Evolutionary conservation across 2,329 filamentous ascomycete species (phyloP).

Genomic region (Microdochium trichocladiopsis): DNA sequence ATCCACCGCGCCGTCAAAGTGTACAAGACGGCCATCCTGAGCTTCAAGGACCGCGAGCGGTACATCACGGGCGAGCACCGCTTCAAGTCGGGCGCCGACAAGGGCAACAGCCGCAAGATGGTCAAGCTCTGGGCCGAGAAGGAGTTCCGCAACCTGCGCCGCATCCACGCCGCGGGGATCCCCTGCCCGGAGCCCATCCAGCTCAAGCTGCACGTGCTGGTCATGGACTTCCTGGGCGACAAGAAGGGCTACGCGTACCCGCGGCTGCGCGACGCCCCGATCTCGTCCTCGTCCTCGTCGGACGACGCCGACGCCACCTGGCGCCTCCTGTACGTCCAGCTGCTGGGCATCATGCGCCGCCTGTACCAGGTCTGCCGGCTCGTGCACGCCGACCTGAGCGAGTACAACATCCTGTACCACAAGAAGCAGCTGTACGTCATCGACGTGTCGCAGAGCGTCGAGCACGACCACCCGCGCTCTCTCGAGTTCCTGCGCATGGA

Average conservation of each 20-base stretch:
- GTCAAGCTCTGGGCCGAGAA: constrained; percentile 99
- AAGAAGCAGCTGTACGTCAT: constrained; percentile 81
- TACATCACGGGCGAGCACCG: constrained; percentile 94
- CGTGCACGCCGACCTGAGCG: constrained; percentile 92
- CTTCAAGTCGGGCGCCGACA: constrained; percentile 86
- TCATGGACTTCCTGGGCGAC: constrained; percentile 91
- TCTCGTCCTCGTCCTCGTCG: constrained; percentile 57
- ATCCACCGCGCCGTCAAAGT: constrained; percentile 90
- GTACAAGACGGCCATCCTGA: constrained; percentile 96
- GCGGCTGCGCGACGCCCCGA: constrained; percentile 76
- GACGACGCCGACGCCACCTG: constrained; percentile 64
- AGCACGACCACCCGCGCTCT: constrained; percentile 89
- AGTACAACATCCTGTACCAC: constrained; percentile 96
- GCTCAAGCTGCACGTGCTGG: constrained; percentile 87
- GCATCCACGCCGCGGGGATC: constrained; percentile 78
- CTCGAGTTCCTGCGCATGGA: constrained; percentile 96
- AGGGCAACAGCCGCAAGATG: constrained; percentile 93
- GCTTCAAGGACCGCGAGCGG: constrained; percentile 95
- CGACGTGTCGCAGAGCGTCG: constrained; percentile 94
- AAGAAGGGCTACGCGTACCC: constrained; percentile 83
- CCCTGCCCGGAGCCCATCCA: constrained; percentile 84
- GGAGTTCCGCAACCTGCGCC: constrained; percentile 87
- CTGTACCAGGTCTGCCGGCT: constrained; percentile 90
- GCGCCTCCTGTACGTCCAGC: constrained; percentile 71
- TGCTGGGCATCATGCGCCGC: constrained; percentile 81